Conservation (phyloP, 495 filamentous ascomycete genomes). For the Podospora pseudocomata region DNA sequence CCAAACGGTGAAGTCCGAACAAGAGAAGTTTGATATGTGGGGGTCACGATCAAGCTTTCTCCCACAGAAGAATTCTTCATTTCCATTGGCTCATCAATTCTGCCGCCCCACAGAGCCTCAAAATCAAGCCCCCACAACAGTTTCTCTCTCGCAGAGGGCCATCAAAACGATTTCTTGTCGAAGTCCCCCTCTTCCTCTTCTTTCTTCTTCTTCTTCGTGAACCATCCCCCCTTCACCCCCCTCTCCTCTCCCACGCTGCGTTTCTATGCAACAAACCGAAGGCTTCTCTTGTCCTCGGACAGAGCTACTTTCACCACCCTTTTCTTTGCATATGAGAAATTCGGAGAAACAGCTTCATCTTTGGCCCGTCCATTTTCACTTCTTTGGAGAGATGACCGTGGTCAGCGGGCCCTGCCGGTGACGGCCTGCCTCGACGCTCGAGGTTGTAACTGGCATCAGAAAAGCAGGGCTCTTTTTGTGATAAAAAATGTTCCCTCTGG, state of each 20-base stretch:
- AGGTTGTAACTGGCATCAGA: too few relatives aligned
- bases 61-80: background rate
- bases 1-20: too few relatives aligned
- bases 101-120: constrained; percentile 13
- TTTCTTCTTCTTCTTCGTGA: constrained; percentile 48
- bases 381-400: constrained; percentile 33
- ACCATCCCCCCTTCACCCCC: constrained; percentile 76
- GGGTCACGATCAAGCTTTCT: background rate
- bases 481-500: constrained; percentile 56
- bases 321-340: constrained; percentile 92
- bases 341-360: constrained; percentile 82
- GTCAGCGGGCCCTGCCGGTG: constrained; percentile 65
- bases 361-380: constrained; percentile 50
- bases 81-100: constrained; percentile 1
- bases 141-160: too few relatives aligned
- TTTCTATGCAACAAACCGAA: constrained; percentile 99
- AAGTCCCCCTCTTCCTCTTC: constrained; percentile 12
- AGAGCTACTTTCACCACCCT: constrained; percentile 17
- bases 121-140: background rate
- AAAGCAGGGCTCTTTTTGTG: constrained; percentile 36
- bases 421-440: constrained; percentile 68
- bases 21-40: background rate
- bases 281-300: constrained; percentile 37
- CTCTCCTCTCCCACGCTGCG: constrained; percentile 96
- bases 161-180: too few relatives aligned